phyloP scores from a whole-genome alignment of 140 eudicot species.

The Artemisia princeps region DNA sequence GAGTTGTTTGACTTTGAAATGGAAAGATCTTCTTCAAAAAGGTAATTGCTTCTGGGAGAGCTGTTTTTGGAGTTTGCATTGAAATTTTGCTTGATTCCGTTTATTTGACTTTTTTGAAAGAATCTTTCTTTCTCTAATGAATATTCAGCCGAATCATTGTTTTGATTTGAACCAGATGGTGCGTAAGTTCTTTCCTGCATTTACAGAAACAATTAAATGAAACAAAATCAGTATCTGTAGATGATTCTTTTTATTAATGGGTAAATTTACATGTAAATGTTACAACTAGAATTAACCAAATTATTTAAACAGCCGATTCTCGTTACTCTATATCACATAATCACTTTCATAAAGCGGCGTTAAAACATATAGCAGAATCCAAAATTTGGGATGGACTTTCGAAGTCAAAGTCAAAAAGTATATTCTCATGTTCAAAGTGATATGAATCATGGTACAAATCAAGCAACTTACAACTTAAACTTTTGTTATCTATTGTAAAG shows the following conservation, averaged over 20 bases:
- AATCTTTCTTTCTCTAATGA: conserved; percentile 35
- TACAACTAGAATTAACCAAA: no score
- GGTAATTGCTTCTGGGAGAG: conserved; percentile 29
- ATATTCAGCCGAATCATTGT: conserved; percentile 42
- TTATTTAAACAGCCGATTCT: no score
- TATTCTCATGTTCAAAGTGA: background rate
- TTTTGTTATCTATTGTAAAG: no score
- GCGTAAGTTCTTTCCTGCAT: conserved; percentile 57
- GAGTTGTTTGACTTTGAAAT: conserved; percentile 49
- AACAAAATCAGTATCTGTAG: background rate
- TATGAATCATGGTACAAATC: conserved; percentile 1
- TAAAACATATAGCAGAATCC: background rate
- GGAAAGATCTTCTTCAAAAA: conserved; percentile 36
- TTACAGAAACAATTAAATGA: conserved; percentile 18
- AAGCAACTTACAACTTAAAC: background rate
- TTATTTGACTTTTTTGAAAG: conserved; percentile 23
- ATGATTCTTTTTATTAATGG: background rate
- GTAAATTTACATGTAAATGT: no score
- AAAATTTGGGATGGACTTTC: background rate
- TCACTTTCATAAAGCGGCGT: no score
- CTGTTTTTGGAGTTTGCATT: conserved; percentile 25
- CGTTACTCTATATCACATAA: no score
- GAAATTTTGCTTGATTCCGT: conserved; percentile 30
- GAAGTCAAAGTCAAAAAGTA: conserved; percentile 12
- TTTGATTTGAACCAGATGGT: conserved; percentile 37